These are phyloP conservation scores for Parsonsia alboflavescens DNA, from an alignment of 257 asterid species.

Conservation along the genomic window DNA sequence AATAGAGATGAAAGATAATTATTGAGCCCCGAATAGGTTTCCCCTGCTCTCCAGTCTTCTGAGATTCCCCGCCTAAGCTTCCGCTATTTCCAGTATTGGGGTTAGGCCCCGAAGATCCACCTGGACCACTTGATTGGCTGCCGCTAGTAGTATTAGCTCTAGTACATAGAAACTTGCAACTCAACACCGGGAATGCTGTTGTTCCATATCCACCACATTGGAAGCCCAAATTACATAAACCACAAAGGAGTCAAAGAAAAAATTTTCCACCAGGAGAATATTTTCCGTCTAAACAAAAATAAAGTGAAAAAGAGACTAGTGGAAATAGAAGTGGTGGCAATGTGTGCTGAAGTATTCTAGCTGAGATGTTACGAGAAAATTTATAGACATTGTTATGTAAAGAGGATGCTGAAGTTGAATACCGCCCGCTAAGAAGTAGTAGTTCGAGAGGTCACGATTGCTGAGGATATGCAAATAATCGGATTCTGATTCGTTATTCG, in stretches of 20 bases:
- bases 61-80: slow-evolving; percentile 41
- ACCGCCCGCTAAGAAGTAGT: not conserved
- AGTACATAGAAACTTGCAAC: slow-evolving; percentile 37
- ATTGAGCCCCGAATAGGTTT: slow-evolving; percentile 75
- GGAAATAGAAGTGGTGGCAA: not conserved
- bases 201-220: slow-evolving; percentile 3
- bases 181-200: not conserved
- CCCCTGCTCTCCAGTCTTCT: slow-evolving; percentile 47
- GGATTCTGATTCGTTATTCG: too few relatives aligned
- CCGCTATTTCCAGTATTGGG: slow-evolving; percentile 39
- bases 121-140: slow-evolving; percentile 31
- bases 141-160: slow-evolving; percentile 16
- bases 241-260: not conserved
- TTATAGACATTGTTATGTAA: not conserved
- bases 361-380: not conserved
- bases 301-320: slow-evolving; percentile 2
- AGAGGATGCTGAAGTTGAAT: slow-evolving; percentile 15
- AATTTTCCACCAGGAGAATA: not conserved
- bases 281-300: too few relatives aligned
- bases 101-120: slow-evolving; percentile 35
- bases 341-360: not conserved
- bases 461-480: too few relatives aligned
- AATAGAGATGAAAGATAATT: slow-evolving; percentile 10
- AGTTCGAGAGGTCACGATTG: slow-evolving; percentile 14
- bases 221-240: slow-evolving; percentile 3